Evolutionary conservation across 768 basidiomycete genomes (phyloP), one percentile per base, ranked within the genome.

Genomic region (Dictyophora rubrovolvata): DNA sequence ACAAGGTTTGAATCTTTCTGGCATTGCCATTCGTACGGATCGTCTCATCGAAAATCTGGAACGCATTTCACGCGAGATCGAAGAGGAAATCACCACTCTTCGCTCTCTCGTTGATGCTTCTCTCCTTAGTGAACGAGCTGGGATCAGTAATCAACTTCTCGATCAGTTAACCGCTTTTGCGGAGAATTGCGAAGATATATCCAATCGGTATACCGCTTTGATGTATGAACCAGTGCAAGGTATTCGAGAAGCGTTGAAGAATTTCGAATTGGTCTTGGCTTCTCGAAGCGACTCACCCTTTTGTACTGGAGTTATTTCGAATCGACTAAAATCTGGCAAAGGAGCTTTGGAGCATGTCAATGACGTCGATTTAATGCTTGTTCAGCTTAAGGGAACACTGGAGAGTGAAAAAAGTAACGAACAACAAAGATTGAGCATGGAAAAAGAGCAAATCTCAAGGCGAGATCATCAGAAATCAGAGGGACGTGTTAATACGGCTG

Each of bases 221-320:
- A 72, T 81, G 61, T 69, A 74, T 12, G 73, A 75, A 21, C 79
- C 79, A 0, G 70, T 87, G 48, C 77, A 80, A 17, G 72, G 76
- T 6, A 74, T 84, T 48, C 82, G 78, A 18, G 79, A 81, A 48
- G 68, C 80, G 2, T 71, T 89, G 18, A 75, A 75, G 18, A 71
- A 69, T 21, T 81, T 91, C 74, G 80, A 84, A 42, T 14, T n/a
- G n/a, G 64, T 72, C 34, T 61, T 69, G 9, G 75, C 81, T 35
- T 70, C 72, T 48, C 67, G 71, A 1, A 69, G 72, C 33, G 81
- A 83, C 54, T 56, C 71, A 17, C 65, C 73, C 47, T 70, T 77
- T n/a, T 75, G 77, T 48, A 77, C 83, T 51, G 66, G 67, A 20
- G 57, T 89, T 0, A 75, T 80, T 57, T 68, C 72, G 18, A 68